Base-by-base conservation (phyloP, 176 grass and related monocot genomes). In the Oryza rufipogon region DNA sequence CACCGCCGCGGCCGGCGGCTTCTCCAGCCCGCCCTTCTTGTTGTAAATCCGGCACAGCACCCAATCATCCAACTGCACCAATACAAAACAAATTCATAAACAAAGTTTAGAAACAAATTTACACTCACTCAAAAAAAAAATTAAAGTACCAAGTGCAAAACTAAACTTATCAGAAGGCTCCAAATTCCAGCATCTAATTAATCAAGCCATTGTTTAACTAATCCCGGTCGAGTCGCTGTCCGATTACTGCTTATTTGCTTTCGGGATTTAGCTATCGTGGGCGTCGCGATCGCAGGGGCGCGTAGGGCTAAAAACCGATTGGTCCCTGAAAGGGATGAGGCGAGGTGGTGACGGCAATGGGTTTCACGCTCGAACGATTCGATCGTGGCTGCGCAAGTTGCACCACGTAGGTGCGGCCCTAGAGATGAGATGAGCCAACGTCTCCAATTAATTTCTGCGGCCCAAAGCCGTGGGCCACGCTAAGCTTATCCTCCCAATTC, bases 11-110 rank as follows among this genome's bases (percentile, higher is more conserved):
- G 20, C 45, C 85, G 67, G 7, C 0, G 81, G 90, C 83, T 80
- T 81, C 82, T 93, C 87, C 64, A 73, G 45, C 1, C 85, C 70
- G n/a, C 92, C 89, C 75, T 97, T 97, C 88, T 97, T 97, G 85
- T 97, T 95, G 87, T 97, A 97, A 75, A 97, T 97, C 14, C 95
- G 92, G 85, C 95, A 97, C 80, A 97, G 75, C 0, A 97, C 95
- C 95, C 92, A 95, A 16, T 97, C 95, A 84, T 97, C 95, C 89
- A 97, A 48, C 95, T 97, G 86, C 79, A 81, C 8, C 33, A 36
- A 47, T 64, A 69, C 20, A 5, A 5, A 44, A 61, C 19, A 20
- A 61, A 7, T 2, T 61, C 8, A 69, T 20, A 20, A 39, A 9
- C 79, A 39, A 39, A 7, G 70, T 68, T 22, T 6, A 36, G 4